A percentile compares a stretch with the other conserved stretches of the same genome.
phyloP scores from a whole-genome alignment of 306 rosid species.

The Vicia faba region DNA sequence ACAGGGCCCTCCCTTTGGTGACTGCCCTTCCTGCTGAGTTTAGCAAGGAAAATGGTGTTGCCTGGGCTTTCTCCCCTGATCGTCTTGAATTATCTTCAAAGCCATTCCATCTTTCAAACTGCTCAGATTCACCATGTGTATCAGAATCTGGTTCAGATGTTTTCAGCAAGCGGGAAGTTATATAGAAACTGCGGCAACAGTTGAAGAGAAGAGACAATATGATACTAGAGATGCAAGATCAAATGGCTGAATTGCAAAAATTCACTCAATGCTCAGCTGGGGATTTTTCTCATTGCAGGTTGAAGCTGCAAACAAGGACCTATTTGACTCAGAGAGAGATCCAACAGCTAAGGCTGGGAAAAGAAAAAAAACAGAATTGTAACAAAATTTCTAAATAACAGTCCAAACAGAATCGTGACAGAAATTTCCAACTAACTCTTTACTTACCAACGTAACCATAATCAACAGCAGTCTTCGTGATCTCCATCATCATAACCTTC shows the following conservation, averaged over 20 bases:
- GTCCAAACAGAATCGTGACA: too few relatives aligned
- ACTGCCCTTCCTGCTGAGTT: conserved; percentile 72
- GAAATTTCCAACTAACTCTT: too few relatives aligned
- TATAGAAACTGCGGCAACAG: conserved; percentile 90
- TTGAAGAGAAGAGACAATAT: conserved; percentile 91
- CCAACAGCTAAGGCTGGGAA: conserved; percentile 83
- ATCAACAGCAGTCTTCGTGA: too few relatives aligned
- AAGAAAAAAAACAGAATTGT: too few relatives aligned
- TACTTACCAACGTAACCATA: too few relatives aligned
- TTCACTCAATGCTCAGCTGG: conserved; percentile 67
- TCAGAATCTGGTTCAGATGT: conserved; percentile 96
- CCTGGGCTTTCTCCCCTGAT: conserved; percentile 91
- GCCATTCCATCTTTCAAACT: conserved; percentile 78
- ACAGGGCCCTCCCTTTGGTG: conserved; percentile 74
- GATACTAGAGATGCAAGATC: conserved; percentile 98
- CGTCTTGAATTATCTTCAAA: conserved; percentile 82
- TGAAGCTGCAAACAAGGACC: conserved; percentile 70
- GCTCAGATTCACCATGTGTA: conserved; percentile 92
- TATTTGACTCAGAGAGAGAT: conserved; percentile 82
- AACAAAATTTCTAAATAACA: too few relatives aligned
- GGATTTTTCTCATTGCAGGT: conserved; percentile 71
- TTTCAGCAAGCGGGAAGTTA: conserved; percentile 90
- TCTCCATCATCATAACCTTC: too few relatives aligned
- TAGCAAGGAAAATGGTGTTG: conserved; percentile 74
- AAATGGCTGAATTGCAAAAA: conserved; percentile 78